A percentile compares a stretch with the other conserved stretches of the same genome.
Evolutionary conservation across 208 protist genomes (phyloP).

Genomic region (Naegleria gruberi): DNA sequence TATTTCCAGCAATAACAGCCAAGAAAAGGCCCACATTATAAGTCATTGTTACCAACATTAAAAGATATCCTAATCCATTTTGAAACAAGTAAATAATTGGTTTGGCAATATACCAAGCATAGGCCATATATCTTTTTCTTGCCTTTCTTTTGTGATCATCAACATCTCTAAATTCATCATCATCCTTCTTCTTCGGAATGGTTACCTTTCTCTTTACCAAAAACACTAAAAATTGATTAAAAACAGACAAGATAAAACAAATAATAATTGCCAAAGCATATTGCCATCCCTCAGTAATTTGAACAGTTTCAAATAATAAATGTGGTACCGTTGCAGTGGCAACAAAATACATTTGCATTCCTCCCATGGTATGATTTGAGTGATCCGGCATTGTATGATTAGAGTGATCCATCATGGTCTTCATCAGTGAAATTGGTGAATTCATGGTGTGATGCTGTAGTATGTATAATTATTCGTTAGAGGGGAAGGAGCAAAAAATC

Average conservation of each 20-base stretch:
- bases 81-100: not conserved
- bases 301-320: not conserved
- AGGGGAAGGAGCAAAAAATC: too few species aligned
- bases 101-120: not conserved
- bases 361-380: not conserved
- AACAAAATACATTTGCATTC: slow-evolving; percentile 1
- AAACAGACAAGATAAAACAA: not conserved
- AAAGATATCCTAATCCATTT: not conserved
- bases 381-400: not conserved
- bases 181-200: not conserved
- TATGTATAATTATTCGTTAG: too few species aligned
- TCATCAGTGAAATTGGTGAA: not conserved
- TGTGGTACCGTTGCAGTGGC: not conserved
- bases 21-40: slow-evolving; percentile 10
- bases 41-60: not conserved
- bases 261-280: not conserved
- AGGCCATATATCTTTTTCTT: not conserved
- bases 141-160: not conserved
- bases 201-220: not conserved
- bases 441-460: not conserved
- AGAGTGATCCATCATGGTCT: not conserved
- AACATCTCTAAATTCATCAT: not conserved
- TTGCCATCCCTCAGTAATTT: not conserved
- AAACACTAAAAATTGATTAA: slow-evolving; percentile 4
- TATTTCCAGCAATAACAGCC: not conserved